Evolutionary conservation across 1,139 yeast genomes (phyloP).

Genomic region (Trichomonascaceae sp.): DNA sequence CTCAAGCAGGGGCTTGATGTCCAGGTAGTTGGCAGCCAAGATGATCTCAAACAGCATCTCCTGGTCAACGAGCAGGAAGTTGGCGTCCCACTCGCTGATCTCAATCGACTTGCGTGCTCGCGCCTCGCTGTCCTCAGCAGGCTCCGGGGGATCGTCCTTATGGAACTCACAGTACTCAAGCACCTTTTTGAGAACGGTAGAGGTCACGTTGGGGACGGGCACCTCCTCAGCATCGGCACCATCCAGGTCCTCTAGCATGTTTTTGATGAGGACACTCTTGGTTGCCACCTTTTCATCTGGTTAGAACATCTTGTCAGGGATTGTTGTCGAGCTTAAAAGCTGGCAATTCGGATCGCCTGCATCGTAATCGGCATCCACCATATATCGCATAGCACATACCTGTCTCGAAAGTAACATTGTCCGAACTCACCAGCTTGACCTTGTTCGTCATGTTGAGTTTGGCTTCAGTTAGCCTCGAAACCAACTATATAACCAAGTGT

Average conservation of each 20-base stretch:
- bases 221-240: slow-evolving; percentile 67
- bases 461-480: slow-evolving; percentile 1
- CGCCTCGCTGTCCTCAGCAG: slow-evolving; percentile 62
- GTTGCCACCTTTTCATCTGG: slow-evolving; percentile 79
- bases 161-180: slow-evolving; percentile 98
- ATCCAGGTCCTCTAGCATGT: slow-evolving; percentile 70
- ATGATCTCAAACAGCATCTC: slow-evolving; percentile 97
- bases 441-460: slow-evolving; percentile 9
- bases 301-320: slow-evolving; percentile 6
- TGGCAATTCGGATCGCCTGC: too few species aligned
- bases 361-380: not conserved
- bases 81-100: slow-evolving; percentile 92
- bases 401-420: slow-evolving; percentile 29
- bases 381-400: slow-evolving; percentile 17
- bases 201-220: slow-evolving; percentile 76
- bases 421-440: slow-evolving; percentile 29
- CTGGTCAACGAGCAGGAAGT: slow-evolving; percentile 90
- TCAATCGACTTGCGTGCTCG: slow-evolving; percentile 26
- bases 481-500: not conserved
- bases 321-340: not conserved
- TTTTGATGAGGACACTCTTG: slow-evolving; percentile 75
- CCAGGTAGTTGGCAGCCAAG: slow-evolving; percentile 88
- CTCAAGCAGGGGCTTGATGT: slow-evolving; percentile 83
- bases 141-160: slow-evolving; percentile 47
- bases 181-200: slow-evolving; percentile 74